Conservation (phyloP, 2,329 filamentous ascomycete genomes). For the Neocatenulostroma microsporum region DNA sequence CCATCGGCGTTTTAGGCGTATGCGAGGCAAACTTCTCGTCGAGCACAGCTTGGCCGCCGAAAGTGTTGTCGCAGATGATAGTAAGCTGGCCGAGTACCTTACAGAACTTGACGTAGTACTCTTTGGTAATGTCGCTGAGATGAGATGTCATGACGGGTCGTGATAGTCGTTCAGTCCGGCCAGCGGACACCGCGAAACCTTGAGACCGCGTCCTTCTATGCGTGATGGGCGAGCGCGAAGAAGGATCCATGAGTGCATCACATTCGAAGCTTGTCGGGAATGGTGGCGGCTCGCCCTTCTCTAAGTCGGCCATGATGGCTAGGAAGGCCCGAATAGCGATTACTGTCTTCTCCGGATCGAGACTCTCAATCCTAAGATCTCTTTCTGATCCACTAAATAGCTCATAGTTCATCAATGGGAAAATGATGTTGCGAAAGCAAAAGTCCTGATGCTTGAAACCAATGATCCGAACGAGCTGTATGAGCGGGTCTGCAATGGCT, state of each 20-base stretch:
- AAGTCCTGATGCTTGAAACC: conserved; percentile 90
- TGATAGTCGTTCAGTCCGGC: conserved; percentile 59
- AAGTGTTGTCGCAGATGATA: conserved; percentile 91
- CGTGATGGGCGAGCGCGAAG: conserved; percentile 28
- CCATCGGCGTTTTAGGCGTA: conserved; percentile 87
- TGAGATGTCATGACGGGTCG: conserved; percentile 51
- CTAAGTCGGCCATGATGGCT: conserved; percentile 84
- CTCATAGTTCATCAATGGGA: conserved; percentile 87
- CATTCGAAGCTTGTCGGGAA: conserved; percentile 63
- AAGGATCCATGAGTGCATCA: conserved; percentile 36
- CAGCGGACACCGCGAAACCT: conserved; percentile 30
- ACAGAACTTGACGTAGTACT: conserved; percentile 86
- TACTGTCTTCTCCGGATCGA: conserved; percentile 96
- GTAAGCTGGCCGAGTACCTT: conserved; percentile 94
- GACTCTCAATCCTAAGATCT: conserved; percentile 78
- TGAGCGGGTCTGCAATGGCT: conserved; percentile 77
- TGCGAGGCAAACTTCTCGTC: conserved; percentile 90
- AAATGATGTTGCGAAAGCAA: conserved; percentile 88
- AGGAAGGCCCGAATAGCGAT: conserved; percentile 92
- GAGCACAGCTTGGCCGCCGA: conserved; percentile 87
- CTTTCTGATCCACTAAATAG: conserved; percentile 57
- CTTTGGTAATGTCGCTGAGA: conserved; percentile 68
- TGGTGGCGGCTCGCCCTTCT: conserved; percentile 74
- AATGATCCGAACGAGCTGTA: conserved; percentile 89
- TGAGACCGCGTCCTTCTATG: conserved; percentile 30